Conservation (phyloP, 139 green algal species). For the Micractinium sp. region DNA sequence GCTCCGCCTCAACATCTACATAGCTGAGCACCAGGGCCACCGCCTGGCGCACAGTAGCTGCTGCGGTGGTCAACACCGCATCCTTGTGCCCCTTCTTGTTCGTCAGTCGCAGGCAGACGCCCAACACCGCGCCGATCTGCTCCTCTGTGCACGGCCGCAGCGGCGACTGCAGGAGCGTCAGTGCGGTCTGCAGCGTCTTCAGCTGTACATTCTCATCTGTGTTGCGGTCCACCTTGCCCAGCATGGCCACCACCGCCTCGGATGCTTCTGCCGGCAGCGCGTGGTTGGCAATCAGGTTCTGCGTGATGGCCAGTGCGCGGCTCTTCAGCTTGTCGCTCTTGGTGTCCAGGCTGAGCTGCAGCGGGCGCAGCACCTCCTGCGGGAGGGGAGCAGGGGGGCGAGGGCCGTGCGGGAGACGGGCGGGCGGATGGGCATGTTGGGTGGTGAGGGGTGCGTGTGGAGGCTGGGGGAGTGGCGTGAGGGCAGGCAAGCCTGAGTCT, state of each 20-base stretch:
- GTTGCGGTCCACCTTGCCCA: constrained; percentile 64
- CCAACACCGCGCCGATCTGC: constrained; percentile 64
- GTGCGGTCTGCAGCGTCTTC: constrained; percentile 83
- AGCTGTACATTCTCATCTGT: constrained; percentile 83
- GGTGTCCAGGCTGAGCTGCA: constrained; percentile 79
- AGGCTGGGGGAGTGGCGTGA: not conserved
- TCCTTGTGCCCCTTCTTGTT: constrained; percentile 53
- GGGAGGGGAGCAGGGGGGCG: not conserved
- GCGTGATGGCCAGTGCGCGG: constrained; percentile 70
- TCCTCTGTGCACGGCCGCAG: constrained; percentile 65
- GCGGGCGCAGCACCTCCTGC: constrained; percentile 85
- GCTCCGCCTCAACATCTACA: constrained; percentile 44
- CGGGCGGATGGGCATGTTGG: not conserved
- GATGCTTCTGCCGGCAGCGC: constrained; percentile 60
- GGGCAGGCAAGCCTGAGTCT: not conserved
- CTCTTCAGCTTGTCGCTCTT: constrained; percentile 73
- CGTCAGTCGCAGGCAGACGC: constrained; percentile 65
- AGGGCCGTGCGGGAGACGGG: not conserved
- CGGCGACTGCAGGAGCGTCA: constrained; percentile 83
- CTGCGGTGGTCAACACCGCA: constrained; percentile 77
- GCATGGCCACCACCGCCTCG: constrained; percentile 33
- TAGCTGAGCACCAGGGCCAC: constrained; percentile 85
- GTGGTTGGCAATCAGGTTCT: constrained; percentile 86
- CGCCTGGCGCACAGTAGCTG: constrained; percentile 81
- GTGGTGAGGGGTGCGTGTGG: too few relatives aligned